Base-by-base conservation (phyloP, 1,284 basidiomycete species). In the Sanghuangporus baumii region DNA sequence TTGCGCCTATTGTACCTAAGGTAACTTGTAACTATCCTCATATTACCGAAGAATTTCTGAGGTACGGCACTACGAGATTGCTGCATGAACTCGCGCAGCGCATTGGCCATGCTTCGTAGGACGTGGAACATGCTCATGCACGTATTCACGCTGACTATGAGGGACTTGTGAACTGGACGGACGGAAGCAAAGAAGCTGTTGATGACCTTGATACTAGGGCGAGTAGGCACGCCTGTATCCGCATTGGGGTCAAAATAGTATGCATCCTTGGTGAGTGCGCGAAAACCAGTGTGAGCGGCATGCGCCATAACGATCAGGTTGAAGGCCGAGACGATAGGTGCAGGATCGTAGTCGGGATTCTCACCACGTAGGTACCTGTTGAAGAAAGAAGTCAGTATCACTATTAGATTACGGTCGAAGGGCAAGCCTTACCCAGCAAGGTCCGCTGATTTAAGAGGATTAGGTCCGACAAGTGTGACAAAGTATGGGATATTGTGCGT, bases 111-210 rank as follows among this genome's bases (percentile, higher is more conserved):
- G 60, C 84, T 85, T 0, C 43, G 31, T 20, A 85, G 81, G 5
- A 75, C 72, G 65, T 89, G 81, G 70, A 91, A 91, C 0, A 88
- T 88, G 0, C 86, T 83, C 81, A 87, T 88, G 70, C 86, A 89
- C 16, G 84, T 81, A 65, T 89, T 89, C 20, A 91, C 81, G 68
- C 91, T 91, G 56, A 91, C 83, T 80, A 87, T 83, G 1, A 91
- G 74, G 72, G 2, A 87, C 87, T 86, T 86, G 73, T 79, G 84
- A 11, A 81, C 78, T 0, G 87, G 85, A 0, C 88, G 80, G 5
- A 86, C 79, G 0, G 87, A 89, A 59, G 84, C 78, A 71, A 82
- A 91, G 70, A 86, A 91, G 0, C 89, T 89, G 68, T 83, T 80
- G 69, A 79, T 78, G 0, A 85, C 86, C 55, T 82, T 78, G 1